A percentile compares a stretch with the other conserved stretches of the same genome.
Evolutionary conservation across 345 rosid genomes (phyloP).

Genomic region (Eucalyptus virginea): DNA sequence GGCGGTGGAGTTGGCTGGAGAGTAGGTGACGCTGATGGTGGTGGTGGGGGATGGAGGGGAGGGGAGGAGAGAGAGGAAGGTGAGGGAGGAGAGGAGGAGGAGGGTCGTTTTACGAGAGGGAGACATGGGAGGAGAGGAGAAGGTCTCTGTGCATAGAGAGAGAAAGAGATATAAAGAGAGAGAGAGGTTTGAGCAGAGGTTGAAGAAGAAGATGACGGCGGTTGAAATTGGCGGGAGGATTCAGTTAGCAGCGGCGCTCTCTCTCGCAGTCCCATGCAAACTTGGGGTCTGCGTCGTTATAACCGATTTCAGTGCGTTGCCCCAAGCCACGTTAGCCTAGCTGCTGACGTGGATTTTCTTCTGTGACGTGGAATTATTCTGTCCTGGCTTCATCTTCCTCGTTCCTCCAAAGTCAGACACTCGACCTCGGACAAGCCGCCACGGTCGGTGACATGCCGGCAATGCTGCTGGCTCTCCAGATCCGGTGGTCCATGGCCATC

Average conservation of each 20-base stretch:
- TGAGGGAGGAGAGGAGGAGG: neutral
- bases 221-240: neutral
- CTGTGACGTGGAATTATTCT: neutral
- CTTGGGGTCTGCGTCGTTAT: neutral
- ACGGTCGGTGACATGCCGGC: too few relatives aligned
- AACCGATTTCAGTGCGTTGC: neutral
- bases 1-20: neutral
- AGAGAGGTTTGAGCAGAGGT: neutral
- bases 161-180: neutral
- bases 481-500: too few relatives aligned
- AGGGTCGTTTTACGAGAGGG: neutral
- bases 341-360: neutral
- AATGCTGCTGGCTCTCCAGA: too few relatives aligned
- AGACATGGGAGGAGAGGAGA: neutral
- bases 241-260: neutral
- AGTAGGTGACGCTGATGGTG: conserved; percentile 11
- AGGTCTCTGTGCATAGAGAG: neutral
- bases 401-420: too few relatives aligned
- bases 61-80: neutral
- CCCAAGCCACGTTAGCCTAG: neutral
- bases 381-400: too few relatives aligned
- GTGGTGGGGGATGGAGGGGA: neutral
- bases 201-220: neutral
- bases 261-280: neutral
- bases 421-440: too few relatives aligned